Base-by-base conservation (phyloP, 371 early-diverging fungal genomes). In the Synchytrium microbalum region DNA sequence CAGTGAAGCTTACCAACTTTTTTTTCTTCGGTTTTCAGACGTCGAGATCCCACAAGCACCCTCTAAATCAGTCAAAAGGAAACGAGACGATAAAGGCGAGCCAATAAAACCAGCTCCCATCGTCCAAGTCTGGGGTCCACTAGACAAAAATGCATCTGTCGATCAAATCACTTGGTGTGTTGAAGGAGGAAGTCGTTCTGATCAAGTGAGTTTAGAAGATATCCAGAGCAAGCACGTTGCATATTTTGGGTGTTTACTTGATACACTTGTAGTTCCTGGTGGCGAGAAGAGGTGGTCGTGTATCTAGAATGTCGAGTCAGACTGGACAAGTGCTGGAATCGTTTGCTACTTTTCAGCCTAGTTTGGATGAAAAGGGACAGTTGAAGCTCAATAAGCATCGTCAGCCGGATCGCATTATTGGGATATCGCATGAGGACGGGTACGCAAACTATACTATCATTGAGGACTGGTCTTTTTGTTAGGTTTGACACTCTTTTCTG, bases 241-340 rank as follows among this genome's bases (percentile, higher is more conserved):
- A 38, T 19, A 19, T 38, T 19, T 38, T 5, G 46, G 46, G 19
- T 19, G 46, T 19, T 19, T 10, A 38, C 19, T 5, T 19, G 46
- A 10, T 19, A 38, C 46, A 38, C 10, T 38, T 5, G 10, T 56
- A 24, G 24, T 24, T 24, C 56, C 56, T 56, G 24, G 8, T 56
- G 19, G 90, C 84, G 14, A 78, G 87, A 55, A 81, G 81, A 66
- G 81, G 78, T 68, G 91, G 91, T 1, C 61, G 61, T 16, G 72
- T 89, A 14, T 74, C 86, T 32, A 75, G 81, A 64, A 58, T 86
- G 66, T 72, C 74, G 28, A 77, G 82, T 32, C 74, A 79, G 54
- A 74, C 78, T 3, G 86, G 86, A 10, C 60, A 69, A 3, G 60
- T 78, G 19, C 32, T 76, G 2, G 67, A 75, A 46, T 78, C 82